phyloP scores from a whole-genome alignment of 805 yeast species.

The Ogataea pilisensis region DNA sequence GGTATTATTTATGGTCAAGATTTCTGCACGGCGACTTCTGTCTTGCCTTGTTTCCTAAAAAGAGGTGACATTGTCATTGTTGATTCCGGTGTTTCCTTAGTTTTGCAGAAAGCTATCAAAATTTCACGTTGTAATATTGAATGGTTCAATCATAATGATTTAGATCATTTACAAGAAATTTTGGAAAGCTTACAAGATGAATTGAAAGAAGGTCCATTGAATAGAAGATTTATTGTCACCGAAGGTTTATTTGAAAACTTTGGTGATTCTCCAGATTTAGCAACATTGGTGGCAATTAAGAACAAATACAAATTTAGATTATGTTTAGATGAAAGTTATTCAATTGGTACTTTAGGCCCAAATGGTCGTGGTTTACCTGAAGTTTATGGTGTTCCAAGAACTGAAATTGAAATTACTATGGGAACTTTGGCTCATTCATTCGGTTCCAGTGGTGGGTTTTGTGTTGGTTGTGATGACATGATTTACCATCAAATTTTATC shows the following conservation, averaged over 20 bases:
- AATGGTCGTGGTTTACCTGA: constrained; percentile 87
- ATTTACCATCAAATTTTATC: constrained; percentile 89
- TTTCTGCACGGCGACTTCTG: constrained; percentile 79
- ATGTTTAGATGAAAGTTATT: constrained; percentile 80
- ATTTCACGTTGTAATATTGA: constrained; percentile 83
- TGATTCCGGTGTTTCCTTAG: constrained; percentile 70
- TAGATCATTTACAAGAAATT: constrained; percentile 72
- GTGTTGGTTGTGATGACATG: constrained; percentile 81
- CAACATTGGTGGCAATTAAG: constrained; percentile 67
- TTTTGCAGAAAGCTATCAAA: constrained; percentile 83
- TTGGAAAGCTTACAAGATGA: constrained; percentile 58
- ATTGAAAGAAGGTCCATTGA: constrained; percentile 67
- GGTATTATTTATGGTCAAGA: constrained; percentile 93
- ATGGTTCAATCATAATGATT: constrained; percentile 84
- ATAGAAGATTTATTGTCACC: constrained; percentile 85
- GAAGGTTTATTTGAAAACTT: constrained; percentile 82
- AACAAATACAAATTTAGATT: constrained; percentile 79
- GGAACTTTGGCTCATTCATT: constrained; percentile 82
- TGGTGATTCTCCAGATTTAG: constrained; percentile 77
- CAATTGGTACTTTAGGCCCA: constrained; percentile 81
- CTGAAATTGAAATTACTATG: constrained; percentile 76
- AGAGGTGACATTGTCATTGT: constrained; percentile 92
- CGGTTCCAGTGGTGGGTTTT: constrained; percentile 90
- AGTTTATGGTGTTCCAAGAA: constrained; percentile 60
- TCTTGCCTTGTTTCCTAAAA: constrained; percentile 88